Base-by-base conservation (phyloP, 2,329 filamentous ascomycete species). In the Apiospora phragmitis region DNA sequence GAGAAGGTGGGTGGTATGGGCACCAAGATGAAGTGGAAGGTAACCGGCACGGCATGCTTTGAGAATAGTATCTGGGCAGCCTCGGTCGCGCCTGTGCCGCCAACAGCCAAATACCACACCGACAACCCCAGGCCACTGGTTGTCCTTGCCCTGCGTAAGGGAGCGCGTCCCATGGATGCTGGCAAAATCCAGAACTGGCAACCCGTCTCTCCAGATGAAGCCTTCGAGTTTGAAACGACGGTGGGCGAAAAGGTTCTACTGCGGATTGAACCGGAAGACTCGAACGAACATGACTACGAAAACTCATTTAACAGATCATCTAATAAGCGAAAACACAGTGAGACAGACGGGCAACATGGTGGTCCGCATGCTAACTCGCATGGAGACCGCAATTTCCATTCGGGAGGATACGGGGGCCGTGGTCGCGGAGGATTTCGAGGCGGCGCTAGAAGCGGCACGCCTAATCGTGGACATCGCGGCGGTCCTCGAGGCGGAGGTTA, bases 51-150 rank as follows among this genome's bases (percentile, higher is more conserved):
- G 7, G 94, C 90, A 0, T 90, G 88, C 74, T 90, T 89, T 74
- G 92, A 97, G 72, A 91, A 94, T 79, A 92, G 89, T 75, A 88
- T 98, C 49, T 99, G 95, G 95, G 96, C 95, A 6, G 94, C 92
- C 21, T 88, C 91, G 59, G 89, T 98, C 14, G 87, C 89, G 42
- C 94, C 96, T 0, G 86, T 95, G 0, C 90, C 91, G 0, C 83
- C 89, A 21, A 88, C 87, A 0, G 89, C 91, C 49, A 87, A 86
- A 65, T 91, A 91, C 75, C 92, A 96, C 82, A 95, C 94, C 0
- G 94, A 97, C 74, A 95, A 94, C 76, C 87, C 89, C 0, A 88
- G 87, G 0, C 94, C 95, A 0, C 88, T 94, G 14, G 91, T 98
- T 14, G 93, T 98, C 1, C 86, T 99, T 47, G 95, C 94, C 1